Conservation (phyloP, 148 eudicot genomes). For the Camellia granthamiana region DNA sequence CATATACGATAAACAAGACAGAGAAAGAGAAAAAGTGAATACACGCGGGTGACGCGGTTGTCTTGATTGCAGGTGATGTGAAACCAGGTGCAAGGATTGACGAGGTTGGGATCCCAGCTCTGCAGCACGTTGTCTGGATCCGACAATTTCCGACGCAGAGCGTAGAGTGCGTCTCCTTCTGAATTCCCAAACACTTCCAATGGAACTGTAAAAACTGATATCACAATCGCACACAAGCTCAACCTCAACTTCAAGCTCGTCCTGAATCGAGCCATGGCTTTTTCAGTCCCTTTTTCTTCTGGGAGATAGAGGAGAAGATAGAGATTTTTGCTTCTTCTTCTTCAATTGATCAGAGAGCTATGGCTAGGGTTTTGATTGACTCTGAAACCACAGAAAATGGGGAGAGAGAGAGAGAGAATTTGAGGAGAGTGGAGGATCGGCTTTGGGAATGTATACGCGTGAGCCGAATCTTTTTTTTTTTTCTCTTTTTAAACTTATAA, state of each 20-base stretch:
- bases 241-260: neutral
- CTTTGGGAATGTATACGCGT: slow-evolving; percentile 9
- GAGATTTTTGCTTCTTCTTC: neutral
- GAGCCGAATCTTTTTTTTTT: slow-evolving; percentile 4
- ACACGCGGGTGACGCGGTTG: slow-evolving; percentile 72
- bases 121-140: slow-evolving; percentile 74
- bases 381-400: neutral
- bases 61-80: slow-evolving; percentile 76
- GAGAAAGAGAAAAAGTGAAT: slow-evolving; percentile 14
- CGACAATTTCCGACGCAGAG: slow-evolving; percentile 58
- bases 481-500: neutral
- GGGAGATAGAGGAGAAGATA: neutral
- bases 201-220: neutral
- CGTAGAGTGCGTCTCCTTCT: slow-evolving; percentile 77
- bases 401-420: neutral
- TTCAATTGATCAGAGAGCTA: neutral
- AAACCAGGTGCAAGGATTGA: slow-evolving; percentile 88
- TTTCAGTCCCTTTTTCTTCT: neutral
- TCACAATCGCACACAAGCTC: neutral
- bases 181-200: slow-evolving; percentile 45
- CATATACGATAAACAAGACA: neutral
- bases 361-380: neutral
- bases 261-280: neutral
- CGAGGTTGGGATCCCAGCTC: slow-evolving; percentile 89
- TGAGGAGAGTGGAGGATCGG: slow-evolving; percentile 15